phyloP scores from a whole-genome alignment of 495 filamentous ascomycete species.

The Bombardia bombarda region DNA sequence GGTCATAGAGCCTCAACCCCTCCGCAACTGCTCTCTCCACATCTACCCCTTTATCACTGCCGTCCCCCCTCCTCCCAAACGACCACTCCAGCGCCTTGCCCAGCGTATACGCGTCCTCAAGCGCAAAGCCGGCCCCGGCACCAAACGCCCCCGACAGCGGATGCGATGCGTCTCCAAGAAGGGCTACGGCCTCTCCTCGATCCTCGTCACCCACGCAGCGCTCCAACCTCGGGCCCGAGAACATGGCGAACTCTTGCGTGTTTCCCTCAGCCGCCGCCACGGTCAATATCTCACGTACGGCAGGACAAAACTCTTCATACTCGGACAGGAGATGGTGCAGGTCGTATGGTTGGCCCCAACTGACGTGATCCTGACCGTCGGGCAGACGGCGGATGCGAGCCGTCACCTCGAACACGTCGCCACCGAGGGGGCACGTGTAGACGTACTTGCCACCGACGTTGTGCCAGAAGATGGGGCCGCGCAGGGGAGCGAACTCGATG shows the following conservation, averaged over 20 bases:
- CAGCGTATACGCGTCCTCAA: not conserved
- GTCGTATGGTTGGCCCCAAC: not conserved
- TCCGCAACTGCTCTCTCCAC: not conserved
- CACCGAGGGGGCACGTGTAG: not conserved
- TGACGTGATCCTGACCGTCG: not conserved
- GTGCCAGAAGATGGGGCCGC: not conserved
- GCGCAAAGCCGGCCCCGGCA: not conserved
- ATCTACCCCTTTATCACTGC: not conserved
- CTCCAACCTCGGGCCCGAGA: not conserved
- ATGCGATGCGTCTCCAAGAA: not conserved
- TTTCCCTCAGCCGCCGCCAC: not conserved
- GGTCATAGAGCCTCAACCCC: not conserved
- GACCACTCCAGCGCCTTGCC: not conserved
- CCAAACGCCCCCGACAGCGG: not conserved
- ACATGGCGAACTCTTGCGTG: not conserved
- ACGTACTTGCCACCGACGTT: not conserved
- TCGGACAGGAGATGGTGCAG: not conserved
- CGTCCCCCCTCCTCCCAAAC: not conserved
- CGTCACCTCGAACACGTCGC: not conserved
- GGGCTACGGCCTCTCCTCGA: not conserved
- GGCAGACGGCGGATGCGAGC: conserved; percentile 1
- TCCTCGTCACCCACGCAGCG: not conserved
- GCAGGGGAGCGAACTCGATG: not conserved
- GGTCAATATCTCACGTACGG: not conserved
- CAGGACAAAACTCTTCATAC: not conserved